Base-by-base conservation (phyloP, 441 rosid genomes). In the Kokia cookei region DNA sequence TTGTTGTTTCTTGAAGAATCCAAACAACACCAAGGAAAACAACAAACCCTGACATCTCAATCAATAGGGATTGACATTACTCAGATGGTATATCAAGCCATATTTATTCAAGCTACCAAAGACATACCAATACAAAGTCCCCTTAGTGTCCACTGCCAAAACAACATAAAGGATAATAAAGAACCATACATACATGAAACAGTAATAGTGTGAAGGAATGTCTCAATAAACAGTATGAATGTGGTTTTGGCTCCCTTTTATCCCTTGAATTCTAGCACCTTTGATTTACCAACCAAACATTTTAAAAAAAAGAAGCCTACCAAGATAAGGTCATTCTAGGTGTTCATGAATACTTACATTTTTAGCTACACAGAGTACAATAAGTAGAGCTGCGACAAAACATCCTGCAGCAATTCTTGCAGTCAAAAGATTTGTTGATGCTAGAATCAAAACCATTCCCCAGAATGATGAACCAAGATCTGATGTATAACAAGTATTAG, bases 321-420 rank as follows among this genome's bases (percentile, higher is more conserved):
- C 22, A 61, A 51, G 48, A 43, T 55, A 57, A 37, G 47, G 40
- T 29, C 3, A 37, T 26, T 14, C 59, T 67, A 17, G 54, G 51
- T 60, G 13, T 61, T n/a, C 13, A 27, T 19, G 47, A 53, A 70
- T 27, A 32, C 76, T 70, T 76, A 84, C 87, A 58, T 80, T 82
- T 78, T 82, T 80, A 60, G 87, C 85, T 63, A 84, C 77, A 48
- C 73, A 73, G 58, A 84, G 83, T 47, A 78, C 87, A 65, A 84
- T 51, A 19, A 84, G 65, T 40, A 84, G 78, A 65, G 85, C 77
- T 48, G 47, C 75, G 53, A 84, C 58, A 74, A 84, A 72, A 71
- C 87, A 84, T 54, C 87, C 87, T 7, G 84, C 82, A 65, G 85
- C 87, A 69, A 84, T 84, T 77, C 82, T 80, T 32, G 84, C 82